Evolutionary conservation across 2,329 filamentous ascomycete genomes (phyloP).

Genomic region (Trichoderma aggressivum): DNA sequence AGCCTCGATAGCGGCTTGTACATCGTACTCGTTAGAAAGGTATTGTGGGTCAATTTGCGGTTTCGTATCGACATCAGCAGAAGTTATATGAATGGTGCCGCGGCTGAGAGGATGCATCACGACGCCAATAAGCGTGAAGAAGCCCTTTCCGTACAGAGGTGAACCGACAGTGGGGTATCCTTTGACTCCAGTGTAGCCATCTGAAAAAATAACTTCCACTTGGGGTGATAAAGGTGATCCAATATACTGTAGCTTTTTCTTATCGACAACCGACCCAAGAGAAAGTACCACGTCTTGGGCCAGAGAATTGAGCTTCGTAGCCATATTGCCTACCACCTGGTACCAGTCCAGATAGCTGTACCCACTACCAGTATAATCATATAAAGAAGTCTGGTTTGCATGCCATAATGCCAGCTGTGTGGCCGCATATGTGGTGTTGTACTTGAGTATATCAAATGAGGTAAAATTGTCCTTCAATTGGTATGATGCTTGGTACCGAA

Average conservation of each 20-base stretch:
- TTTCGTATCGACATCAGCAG: not conserved
- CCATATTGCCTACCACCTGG: not conserved
- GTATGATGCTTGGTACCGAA: conserved; percentile 28
- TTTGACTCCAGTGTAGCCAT: conserved; percentile 17
- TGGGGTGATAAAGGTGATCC: not conserved
- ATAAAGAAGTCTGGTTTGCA: not conserved
- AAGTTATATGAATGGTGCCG: not conserved
- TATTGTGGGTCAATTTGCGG: not conserved
- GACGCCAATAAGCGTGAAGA: not conserved
- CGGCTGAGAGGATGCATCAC: not conserved
- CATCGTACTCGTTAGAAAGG: not conserved
- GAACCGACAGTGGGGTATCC: not conserved
- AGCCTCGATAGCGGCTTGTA: not conserved
- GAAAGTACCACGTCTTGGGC: not conserved
- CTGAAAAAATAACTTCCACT: not conserved
- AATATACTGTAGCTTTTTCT: conserved; percentile 1
- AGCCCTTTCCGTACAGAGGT: not conserved
- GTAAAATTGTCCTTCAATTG: conserved; percentile 32
- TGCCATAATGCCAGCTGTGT: not conserved
- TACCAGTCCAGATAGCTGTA: not conserved
- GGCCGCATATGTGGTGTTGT: conserved; percentile 2
- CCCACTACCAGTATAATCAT: not conserved
- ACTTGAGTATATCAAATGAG: conserved; percentile 28
- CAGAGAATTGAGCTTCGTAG: not conserved
- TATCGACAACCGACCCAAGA: conserved; percentile 25